Evolutionary conservation across 805 yeast genomes (phyloP), one percentile per base, ranked within the genome.

Genomic region (Helenozyma rhizophorensis): DNA sequence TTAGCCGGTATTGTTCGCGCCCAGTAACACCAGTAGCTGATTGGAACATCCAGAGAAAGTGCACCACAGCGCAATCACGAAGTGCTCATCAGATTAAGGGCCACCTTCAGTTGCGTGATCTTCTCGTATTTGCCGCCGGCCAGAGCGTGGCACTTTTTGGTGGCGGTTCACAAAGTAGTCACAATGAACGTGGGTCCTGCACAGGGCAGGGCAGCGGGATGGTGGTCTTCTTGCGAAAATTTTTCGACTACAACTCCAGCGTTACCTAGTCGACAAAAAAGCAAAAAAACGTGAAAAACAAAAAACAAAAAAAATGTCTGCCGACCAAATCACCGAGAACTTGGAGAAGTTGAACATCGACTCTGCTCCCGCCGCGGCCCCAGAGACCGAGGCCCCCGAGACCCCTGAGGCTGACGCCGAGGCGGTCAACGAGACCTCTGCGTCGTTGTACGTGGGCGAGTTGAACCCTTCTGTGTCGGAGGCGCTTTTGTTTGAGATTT

Each of bases 391-490:
- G 30, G 44, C 54, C 26, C 7, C 19, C 19, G 45, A 42, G 22
- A 42, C 52, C 28, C 46, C 50, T 28, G 50, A 50, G 38, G 51
- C 45, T 23, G 40, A 53, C 34, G 54, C 65, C 34, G 58, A 64
- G 29, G 70, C 39, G 21, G 40, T 72, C 44, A 69, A 77, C 34
- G 81, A 75, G 54, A 65, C 75, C 40, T 70, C 83, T 40, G 93
- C 93, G 45, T 87, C 97, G 29, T 79, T 93, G 53, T 93, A 93
- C 69, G 97, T 93, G 58, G 97, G 98, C 58, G 98, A 93, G 71
- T 80, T 93, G 54, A 94, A 86, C 65, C 85, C 89, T 45, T 63
- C 83, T 28, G 95, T 93, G 51, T 84, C 87, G 52, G 98, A 93
- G 75, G 95, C 97, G 42, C 74, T 83, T 53, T 78, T 93, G 58